A percentile compares a stretch with the other conserved stretches of the same genome.
Conservation (phyloP, 1,139 yeast genomes). For the Yamadazyma aaseri region DNA sequence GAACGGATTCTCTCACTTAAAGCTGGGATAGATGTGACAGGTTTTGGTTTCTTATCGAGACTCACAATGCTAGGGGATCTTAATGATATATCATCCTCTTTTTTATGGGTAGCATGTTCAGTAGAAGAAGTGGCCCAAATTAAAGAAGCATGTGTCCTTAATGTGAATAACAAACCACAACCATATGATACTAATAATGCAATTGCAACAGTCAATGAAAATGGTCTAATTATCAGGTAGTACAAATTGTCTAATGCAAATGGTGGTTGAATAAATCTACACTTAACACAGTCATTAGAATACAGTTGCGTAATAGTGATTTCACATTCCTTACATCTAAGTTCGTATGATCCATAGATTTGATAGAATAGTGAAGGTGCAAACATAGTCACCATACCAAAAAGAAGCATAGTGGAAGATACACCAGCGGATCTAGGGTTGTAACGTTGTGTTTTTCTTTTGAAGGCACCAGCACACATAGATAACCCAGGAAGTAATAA, state of each 20-base stretch:
- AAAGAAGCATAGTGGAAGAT: constrained; percentile 90
- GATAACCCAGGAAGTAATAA: constrained; percentile 88
- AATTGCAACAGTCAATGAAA: constrained; percentile 75
- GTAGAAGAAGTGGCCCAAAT: constrained; percentile 72
- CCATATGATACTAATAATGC: constrained; percentile 80
- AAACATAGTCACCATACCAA: constrained; percentile 88
- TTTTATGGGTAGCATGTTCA: constrained; percentile 27
- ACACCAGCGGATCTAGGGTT: constrained; percentile 98
- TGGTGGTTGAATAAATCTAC: constrained; percentile 80
- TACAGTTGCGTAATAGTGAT: constrained; percentile 2
- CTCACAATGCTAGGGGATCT: constrained; percentile 25
- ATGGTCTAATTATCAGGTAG: constrained; percentile 68
- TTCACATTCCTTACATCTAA: constrained; percentile 59
- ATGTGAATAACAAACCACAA: constrained; percentile 90
- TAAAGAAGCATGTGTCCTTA: constrained; percentile 93
- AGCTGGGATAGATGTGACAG: constrained; percentile 6
- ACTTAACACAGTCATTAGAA: constrained; percentile 56
- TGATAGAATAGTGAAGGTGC: constrained; percentile 91
- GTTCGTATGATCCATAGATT: constrained; percentile 84
- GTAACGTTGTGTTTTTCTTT: constrained; percentile 88
- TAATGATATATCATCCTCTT: constrained; percentile 13
- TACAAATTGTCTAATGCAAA: constrained; percentile 66
- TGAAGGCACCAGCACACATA: constrained; percentile 95
- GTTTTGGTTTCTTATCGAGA: constrained; percentile 22
- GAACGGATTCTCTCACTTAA: constrained; percentile 2